Base-by-base conservation (phyloP, 805 yeast genomes). In the Schizosaccharomyces lindneri region DNA sequence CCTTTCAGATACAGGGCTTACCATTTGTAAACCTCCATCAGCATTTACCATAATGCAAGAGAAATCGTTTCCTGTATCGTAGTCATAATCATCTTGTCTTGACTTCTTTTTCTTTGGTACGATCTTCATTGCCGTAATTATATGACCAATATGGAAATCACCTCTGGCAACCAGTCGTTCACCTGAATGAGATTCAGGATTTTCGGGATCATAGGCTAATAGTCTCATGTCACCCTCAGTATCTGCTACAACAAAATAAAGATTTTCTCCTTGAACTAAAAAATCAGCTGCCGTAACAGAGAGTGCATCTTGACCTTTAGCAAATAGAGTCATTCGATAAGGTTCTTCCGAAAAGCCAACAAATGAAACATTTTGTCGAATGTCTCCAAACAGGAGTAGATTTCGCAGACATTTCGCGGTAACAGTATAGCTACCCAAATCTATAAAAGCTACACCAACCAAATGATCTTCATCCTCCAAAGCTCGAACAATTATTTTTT, bases 311-410 rank as follows among this genome's bases (percentile, higher is more conserved):
- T 79, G 75, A 69, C 89, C 95, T 68, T 84, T 85, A 7, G 95
- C 89, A 61, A 93, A 70, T 63, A 78, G 71, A 19, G 87, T 75
- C 82, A 90, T 81, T 65, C 96, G 74, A 70, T 86, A 89, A 0
- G 99, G 99, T 67, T 90, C 96, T 1, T 94, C 90, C 70, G 88
- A 95, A 72, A 88, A 89, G 0, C 97, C 97, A 36, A 83, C 81
- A 62, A 93, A 75, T 75, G 88, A 81, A 3, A 87, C 75, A 65
- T 88, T 80, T 66, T 85, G 84, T 71, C 81, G 76, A 0, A 86
- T 74, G 70, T 93, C 98, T 21, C 95, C 95, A 19, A 88, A 71
- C 1, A 88, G 67, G n/a, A 90, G 69, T 67, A 90, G 73, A 69
- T 89, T 87, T 48, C 94, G 89, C 69, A 87, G 81, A 65, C 88